phyloP scores from a whole-genome alignment of 352 stramenopile genomes.

The Phytophthora syringae region DNA sequence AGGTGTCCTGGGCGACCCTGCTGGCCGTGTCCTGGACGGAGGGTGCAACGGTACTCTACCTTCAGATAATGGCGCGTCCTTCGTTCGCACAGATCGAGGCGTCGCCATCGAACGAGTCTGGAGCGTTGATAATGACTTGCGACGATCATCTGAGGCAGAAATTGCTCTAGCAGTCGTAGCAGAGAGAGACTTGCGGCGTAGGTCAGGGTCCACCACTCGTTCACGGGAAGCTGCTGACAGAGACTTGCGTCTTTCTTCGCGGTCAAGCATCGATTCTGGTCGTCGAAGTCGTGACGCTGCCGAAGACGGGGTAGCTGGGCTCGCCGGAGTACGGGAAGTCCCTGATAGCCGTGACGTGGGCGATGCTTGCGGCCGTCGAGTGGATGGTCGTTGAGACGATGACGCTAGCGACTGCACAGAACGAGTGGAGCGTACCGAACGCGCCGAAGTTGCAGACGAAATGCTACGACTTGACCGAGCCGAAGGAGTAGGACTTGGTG shows the following conservation, averaged over 20 bases:
- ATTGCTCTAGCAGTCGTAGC: conserved; percentile 23
- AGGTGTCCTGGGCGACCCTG: conserved; percentile 23
- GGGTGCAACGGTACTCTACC: conserved; percentile 31
- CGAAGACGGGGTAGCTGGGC: conserved; percentile 6
- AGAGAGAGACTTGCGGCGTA: conserved; percentile 59
- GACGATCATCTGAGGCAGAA: conserved; percentile 35
- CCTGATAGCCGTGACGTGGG: conserved; percentile 19
- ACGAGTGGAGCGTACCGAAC: conserved; percentile 27
- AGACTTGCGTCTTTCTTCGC: conserved; percentile 50
- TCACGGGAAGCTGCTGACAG: conserved; percentile 35
- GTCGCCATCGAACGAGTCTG: conserved; percentile 37
- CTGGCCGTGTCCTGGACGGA: conserved; percentile 25
- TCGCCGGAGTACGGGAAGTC: conserved; percentile 6
- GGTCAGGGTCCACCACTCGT: conserved; percentile 34
- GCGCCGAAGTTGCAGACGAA: conserved; percentile 45
- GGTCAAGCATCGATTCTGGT: conserved; percentile 34
- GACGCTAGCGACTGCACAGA: conserved; percentile 7
- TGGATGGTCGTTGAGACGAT: conserved; percentile 14
- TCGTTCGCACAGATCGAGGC: conserved; percentile 30
- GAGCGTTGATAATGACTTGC: conserved; percentile 56
- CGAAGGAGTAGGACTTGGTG: conserved; percentile 54
- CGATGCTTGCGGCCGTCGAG: conserved; percentile 20
- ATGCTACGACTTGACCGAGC: conserved; percentile 50
- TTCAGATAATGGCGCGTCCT: conserved; percentile 16
- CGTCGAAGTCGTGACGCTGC: conserved; percentile 30